Conservation (phyloP, 805 yeast species). For the Candida sphagnicola region DNA sequence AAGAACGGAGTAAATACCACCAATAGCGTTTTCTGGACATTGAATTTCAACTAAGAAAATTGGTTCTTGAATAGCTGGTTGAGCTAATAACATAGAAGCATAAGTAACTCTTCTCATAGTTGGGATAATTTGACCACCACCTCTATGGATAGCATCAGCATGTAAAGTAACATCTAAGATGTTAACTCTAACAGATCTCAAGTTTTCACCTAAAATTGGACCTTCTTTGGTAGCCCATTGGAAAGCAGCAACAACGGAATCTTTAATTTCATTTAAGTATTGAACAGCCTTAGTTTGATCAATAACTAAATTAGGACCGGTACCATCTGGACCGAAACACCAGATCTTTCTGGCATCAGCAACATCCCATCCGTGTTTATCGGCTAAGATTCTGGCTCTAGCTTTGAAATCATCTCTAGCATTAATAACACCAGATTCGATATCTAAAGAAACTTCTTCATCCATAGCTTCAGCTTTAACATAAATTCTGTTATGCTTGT, state of each 20-base stretch:
- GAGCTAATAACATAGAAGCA: constrained; percentile 97
- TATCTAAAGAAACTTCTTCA: constrained; percentile 89
- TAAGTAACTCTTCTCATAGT: constrained; percentile 99
- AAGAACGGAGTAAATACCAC: constrained; percentile 99
- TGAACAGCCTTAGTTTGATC: constrained; percentile 99
- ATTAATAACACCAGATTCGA: constrained; percentile 86
- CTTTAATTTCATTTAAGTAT: constrained; percentile 98
- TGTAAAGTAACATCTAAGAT: constrained; percentile 98
- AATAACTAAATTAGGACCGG: constrained; percentile 97
- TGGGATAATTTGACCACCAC: constrained; percentile 99
- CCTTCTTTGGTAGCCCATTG: constrained; percentile 99
- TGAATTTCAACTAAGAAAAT: constrained; percentile 98
- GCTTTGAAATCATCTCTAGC: constrained; percentile 98
- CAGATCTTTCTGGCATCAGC: constrained; percentile 99
- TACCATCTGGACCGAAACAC: constrained; percentile 99
- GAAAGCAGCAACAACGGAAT: constrained; percentile 99
- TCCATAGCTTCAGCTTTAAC: constrained; percentile 94
- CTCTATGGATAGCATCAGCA: constrained; percentile 99
- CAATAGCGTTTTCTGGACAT: constrained; percentile 99
- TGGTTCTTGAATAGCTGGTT: constrained; percentile 99
- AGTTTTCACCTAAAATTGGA: constrained; percentile 94
- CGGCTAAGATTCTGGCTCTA: constrained; percentile 98
- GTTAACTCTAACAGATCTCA: constrained; percentile 97
- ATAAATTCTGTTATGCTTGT: constrained; percentile 99
- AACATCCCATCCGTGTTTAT: constrained; percentile 99